Evolutionary conservation across 176 grass and related monocot genomes (phyloP).

Genomic region (Canna indica): DNA sequence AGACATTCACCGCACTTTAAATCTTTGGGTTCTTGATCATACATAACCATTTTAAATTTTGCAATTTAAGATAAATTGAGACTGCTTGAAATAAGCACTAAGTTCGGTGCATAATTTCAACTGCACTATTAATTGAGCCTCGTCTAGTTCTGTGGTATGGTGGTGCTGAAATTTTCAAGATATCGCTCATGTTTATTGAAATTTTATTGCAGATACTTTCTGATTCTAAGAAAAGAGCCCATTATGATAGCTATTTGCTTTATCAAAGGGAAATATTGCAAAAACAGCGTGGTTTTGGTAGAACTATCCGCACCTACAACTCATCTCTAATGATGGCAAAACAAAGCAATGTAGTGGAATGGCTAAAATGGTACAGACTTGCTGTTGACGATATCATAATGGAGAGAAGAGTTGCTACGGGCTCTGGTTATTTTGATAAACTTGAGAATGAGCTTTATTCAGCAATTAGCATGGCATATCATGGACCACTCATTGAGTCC

Average conservation of each 20-base stretch:
- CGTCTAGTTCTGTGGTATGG: not conserved
- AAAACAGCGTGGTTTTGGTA: conserved; percentile 37
- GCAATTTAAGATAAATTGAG: not conserved
- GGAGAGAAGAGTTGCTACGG: conserved; percentile 51
- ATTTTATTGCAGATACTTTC: conserved; percentile 61
- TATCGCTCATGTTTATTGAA: not conserved
- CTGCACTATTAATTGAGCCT: not conserved
- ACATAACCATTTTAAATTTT: not conserved
- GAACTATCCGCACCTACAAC: conserved; percentile 31
- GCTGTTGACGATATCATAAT: conserved; percentile 67
- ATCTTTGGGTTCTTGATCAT: not conserved
- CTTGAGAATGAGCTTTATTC: conserved; percentile 83
- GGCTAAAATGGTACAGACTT: conserved; percentile 90
- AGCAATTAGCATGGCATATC: conserved; percentile 74
- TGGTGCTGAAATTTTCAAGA: conserved; percentile 1
- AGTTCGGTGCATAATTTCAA: not conserved
- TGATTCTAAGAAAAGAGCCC: conserved; percentile 60
- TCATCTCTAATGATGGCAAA: conserved; percentile 40
- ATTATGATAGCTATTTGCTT: conserved; percentile 65
- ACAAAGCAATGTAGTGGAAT: conserved; percentile 81
- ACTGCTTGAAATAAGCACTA: not conserved
- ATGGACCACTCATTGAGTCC: conserved; percentile 55
- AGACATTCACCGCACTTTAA: too few relatives aligned
- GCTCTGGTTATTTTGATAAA: conserved; percentile 64
- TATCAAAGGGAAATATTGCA: conserved; percentile 40